phyloP scores from a whole-genome alignment of 23 red algal genomes.

The Agarophyton chilense region DNA sequence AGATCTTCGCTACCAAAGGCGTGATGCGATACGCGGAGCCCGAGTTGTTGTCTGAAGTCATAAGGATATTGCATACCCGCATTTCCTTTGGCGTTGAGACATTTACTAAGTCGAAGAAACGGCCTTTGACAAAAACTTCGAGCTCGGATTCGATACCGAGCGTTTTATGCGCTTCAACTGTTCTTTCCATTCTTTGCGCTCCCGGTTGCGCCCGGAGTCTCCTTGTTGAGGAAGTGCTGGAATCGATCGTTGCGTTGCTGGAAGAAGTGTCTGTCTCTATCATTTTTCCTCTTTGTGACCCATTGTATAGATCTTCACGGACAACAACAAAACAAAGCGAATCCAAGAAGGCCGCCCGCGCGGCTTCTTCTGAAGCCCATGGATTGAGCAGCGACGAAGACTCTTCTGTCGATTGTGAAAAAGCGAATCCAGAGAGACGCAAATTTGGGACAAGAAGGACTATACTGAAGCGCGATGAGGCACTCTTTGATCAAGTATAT shows the following conservation, averaged over 20 bases:
- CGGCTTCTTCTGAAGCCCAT: neutral
- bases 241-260: constrained; percentile 19
- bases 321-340: neutral
- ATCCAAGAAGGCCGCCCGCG: neutral
- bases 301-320: constrained; percentile 24
- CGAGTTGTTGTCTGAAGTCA: constrained; percentile 18
- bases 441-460: constrained; percentile 1
- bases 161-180: constrained; percentile 25
- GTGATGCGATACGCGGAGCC: constrained; percentile 2
- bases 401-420: neutral
- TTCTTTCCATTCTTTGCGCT: constrained; percentile 44
- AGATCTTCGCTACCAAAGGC: constrained; percentile 16
- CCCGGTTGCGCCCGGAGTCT: constrained; percentile 25
- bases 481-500: constrained; percentile 17
- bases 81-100: neutral
- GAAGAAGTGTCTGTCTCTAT: constrained; percentile 15
- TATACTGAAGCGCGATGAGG: constrained; percentile 13
- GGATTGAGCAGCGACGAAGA: neutral
- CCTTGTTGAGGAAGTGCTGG: constrained; percentile 56
- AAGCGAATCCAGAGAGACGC: neutral
- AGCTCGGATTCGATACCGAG: neutral
- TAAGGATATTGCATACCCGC: constrained; percentile 39
- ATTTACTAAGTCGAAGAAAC: neutral
- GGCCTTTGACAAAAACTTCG: neutral
- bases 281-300: constrained; percentile 44